These are phyloP conservation scores for Mycena capillaripes DNA, from an alignment of 768 basidiomycete genomes.

Conservation along the genomic window DNA sequence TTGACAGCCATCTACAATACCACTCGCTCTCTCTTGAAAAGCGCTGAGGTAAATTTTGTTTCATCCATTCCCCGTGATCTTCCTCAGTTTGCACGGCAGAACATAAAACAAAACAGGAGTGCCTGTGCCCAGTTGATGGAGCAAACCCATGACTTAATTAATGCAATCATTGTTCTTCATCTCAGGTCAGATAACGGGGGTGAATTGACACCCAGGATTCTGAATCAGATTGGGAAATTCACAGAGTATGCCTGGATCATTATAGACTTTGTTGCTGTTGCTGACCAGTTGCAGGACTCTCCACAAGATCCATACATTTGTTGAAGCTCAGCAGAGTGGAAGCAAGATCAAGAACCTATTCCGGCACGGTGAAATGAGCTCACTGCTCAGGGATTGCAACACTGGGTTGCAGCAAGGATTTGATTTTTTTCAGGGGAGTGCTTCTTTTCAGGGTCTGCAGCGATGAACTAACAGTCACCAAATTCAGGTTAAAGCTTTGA, in stretches of 20 bases:
- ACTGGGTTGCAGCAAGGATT: not conserved
- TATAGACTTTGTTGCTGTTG: too few relatives aligned
- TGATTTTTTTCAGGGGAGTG: not conserved
- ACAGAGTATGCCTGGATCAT: not conserved
- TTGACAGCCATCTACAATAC: too few relatives aligned
- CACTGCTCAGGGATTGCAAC: not conserved
- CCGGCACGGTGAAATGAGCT: not conserved
- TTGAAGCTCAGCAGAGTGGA: not conserved
- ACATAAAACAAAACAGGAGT: not conserved
- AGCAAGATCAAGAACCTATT: not conserved
- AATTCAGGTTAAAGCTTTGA: not conserved
- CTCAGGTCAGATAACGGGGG: not conserved
- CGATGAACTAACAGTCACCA: not conserved
- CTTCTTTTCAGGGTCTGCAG: not conserved
- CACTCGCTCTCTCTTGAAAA: too few relatives aligned
- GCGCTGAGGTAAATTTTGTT: too few relatives aligned
- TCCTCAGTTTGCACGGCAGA: not conserved
- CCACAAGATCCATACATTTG: not conserved
- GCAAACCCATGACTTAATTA: not conserved
- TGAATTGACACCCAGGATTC: not conserved
- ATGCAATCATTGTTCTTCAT: not conserved
- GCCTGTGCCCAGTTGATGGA: not conserved
- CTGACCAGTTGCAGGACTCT: too few relatives aligned
- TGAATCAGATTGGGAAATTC: not conserved
- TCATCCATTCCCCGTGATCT: too few relatives aligned